phyloP scores from a whole-genome alignment of 1,284 basidiomycete genomes.

The Rhodofomes roseus region DNA sequence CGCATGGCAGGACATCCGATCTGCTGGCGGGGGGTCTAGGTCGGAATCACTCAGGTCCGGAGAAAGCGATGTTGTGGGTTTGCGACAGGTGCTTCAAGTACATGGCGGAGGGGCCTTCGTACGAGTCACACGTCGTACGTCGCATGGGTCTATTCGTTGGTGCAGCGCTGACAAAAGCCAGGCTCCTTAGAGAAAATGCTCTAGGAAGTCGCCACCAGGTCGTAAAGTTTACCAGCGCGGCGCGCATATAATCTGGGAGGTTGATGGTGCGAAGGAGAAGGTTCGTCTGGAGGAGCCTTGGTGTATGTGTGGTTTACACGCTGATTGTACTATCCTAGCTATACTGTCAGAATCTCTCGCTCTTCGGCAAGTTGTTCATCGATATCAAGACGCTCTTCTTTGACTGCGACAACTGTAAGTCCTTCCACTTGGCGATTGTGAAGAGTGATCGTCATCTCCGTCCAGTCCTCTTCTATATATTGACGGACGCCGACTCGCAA shows the following conservation, averaged over 20 bases:
- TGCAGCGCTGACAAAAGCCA: constrained; percentile 12
- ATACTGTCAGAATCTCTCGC: constrained; percentile 92
- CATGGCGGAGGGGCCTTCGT: constrained; percentile 71
- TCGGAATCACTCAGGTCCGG: constrained; percentile 43
- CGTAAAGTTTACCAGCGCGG: constrained; percentile 88
- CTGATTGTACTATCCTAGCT: constrained; percentile 46
- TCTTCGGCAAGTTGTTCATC: constrained; percentile 99
- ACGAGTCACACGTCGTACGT: constrained; percentile 75
- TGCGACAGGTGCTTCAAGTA: constrained; percentile 98
- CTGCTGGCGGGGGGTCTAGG: constrained; percentile 61
- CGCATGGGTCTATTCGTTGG: constrained; percentile 2
- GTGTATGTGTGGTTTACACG: constrained; percentile 2
- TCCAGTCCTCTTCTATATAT: constrained; percentile 86
- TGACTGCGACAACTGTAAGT: constrained; percentile 80
- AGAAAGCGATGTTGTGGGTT: constrained; percentile 67
- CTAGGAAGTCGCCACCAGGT: constrained; percentile 79
- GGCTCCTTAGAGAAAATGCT: constrained; percentile 62
- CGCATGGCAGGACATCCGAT: constrained; percentile 69
- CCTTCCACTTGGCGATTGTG: not conserved
- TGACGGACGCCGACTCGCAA: constrained; percentile 82
- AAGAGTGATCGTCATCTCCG: not conserved
- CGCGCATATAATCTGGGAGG: constrained; percentile 91
- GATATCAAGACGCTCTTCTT: constrained; percentile 98
- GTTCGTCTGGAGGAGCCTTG: constrained; percentile 35
- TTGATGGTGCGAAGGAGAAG: constrained; percentile 86